Evolutionary conservation across 2,329 filamentous ascomycete genomes (phyloP).

Genomic region (Penicillium sp.): DNA sequence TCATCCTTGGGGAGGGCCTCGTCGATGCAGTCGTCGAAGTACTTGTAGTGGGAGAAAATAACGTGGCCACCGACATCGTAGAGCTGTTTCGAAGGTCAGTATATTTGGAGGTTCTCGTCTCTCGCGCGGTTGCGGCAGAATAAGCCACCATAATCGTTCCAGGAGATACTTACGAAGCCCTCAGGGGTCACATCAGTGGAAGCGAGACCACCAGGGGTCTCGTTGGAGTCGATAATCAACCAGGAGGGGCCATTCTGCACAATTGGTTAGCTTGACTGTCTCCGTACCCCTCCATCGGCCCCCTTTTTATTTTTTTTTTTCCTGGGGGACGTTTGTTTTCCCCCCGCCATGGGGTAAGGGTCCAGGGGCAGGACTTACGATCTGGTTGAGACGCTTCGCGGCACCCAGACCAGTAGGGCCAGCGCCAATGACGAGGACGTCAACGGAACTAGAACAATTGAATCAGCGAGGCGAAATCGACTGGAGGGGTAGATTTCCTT

Average conservation of each 20-base stretch:
- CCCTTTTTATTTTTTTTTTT: conserved; percentile 13
- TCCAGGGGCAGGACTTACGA: conserved; percentile 58
- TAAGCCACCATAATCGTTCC: not conserved
- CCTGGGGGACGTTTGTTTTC: not conserved
- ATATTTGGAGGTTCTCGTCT: conserved; percentile 2
- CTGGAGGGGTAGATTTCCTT: conserved; percentile 20
- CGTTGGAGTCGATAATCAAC: conserved; percentile 90
- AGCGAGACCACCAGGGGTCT: conserved; percentile 91
- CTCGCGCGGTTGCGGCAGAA: not conserved
- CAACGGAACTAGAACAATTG: conserved; percentile 67
- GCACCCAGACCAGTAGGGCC: conserved; percentile 96
- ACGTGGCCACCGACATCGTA: conserved; percentile 98
- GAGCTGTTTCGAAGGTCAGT: conserved; percentile 58
- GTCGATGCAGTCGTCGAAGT: conserved; percentile 98
- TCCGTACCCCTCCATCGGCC: conserved; percentile 18
- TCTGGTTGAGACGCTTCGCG: conserved; percentile 94
- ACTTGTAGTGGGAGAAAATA: conserved; percentile 99
- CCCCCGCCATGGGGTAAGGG: conserved; percentile 6
- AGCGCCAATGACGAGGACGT: conserved; percentile 96
- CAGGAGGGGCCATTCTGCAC: conserved; percentile 83
- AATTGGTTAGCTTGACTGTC: conserved; percentile 23
- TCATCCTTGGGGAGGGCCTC: conserved; percentile 91
- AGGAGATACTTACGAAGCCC: conserved; percentile 73
- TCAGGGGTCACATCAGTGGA: conserved; percentile 93
- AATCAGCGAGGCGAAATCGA: not conserved